Percentiles rank a stretch among this genome's conserved stretches.
Conservation (phyloP, 148 eudicot genomes). For the Cornus kousa region DNA sequence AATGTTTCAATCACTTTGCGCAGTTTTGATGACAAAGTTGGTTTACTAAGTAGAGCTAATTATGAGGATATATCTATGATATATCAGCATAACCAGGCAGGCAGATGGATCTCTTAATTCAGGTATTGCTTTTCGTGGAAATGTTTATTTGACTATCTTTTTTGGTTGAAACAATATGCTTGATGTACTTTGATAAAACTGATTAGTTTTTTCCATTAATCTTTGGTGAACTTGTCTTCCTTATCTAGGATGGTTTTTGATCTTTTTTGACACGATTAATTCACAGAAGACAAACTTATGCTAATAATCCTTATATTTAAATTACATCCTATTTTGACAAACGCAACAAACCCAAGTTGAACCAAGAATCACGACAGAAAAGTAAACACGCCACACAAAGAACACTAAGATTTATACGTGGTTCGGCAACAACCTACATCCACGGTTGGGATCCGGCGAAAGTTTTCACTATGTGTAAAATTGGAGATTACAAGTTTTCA, state of each 20-base stretch:
- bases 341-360: too few relatives aligned
- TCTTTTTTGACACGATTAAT: neutral
- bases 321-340: too few relatives aligned
- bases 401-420: too few relatives aligned
- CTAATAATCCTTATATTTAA: neutral
- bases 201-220: neutral
- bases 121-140: conserved; percentile 39
- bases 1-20: conserved; percentile 18
- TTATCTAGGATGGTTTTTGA: neutral
- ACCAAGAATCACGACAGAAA: too few relatives aligned
- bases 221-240: too few relatives aligned
- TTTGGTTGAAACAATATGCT: conserved; percentile 8
- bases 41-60: conserved; percentile 65
- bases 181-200: neutral
- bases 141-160: neutral
- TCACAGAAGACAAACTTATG: neutral
- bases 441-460: too few relatives aligned
- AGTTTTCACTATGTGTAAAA: too few relatives aligned
- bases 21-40: conserved; percentile 72
- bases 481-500: too few relatives aligned
- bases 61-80: conserved; percentile 69
- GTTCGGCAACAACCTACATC: too few relatives aligned
- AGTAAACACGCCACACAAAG: too few relatives aligned
- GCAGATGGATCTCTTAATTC: conserved; percentile 76
- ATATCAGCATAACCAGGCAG: conserved; percentile 61